phyloP scores from a whole-genome alignment of 805 yeast genomes.

The Candida boleticola region DNA sequence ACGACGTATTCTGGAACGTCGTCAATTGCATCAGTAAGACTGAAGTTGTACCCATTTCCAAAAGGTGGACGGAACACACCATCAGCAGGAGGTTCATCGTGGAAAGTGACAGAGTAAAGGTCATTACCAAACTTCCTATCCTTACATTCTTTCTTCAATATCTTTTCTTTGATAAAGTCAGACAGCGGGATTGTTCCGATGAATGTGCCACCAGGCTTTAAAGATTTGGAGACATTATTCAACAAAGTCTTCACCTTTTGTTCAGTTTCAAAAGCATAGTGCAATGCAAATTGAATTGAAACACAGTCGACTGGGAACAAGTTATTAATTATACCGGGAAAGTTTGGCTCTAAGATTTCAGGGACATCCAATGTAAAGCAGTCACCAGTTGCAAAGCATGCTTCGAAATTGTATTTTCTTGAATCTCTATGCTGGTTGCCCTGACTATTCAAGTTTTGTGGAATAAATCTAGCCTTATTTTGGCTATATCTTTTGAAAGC shows the following conservation, averaged over 20 bases:
- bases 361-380: constrained; percentile 75
- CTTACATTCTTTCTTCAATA: constrained; percentile 43
- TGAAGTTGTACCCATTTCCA: constrained; percentile 83
- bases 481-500: constrained; percentile 73
- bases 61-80: constrained; percentile 72
- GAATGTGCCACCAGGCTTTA: constrained; percentile 81
- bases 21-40: constrained; percentile 88
- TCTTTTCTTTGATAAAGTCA: constrained; percentile 71
- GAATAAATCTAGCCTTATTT: constrained; percentile 43
- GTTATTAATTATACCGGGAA: constrained; percentile 57
- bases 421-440: constrained; percentile 25
- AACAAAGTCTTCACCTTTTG: constrained; percentile 71
- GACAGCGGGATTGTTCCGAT: constrained; percentile 94
- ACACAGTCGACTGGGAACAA: constrained; percentile 84
- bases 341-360: constrained; percentile 59
- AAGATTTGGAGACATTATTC: constrained; percentile 69
- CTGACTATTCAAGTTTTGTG: constrained; percentile 14
- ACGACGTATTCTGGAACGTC: constrained; percentile 96
- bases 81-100: constrained; percentile 70
- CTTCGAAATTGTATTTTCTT: constrained; percentile 63
- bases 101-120: constrained; percentile 77
- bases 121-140: constrained; percentile 76
- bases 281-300: constrained; percentile 88
- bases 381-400: constrained; percentile 88
- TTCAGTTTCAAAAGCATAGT: constrained; percentile 90